Conservation (phyloP, 139 green algal species). For the Chlamydomonas urium region DNA sequence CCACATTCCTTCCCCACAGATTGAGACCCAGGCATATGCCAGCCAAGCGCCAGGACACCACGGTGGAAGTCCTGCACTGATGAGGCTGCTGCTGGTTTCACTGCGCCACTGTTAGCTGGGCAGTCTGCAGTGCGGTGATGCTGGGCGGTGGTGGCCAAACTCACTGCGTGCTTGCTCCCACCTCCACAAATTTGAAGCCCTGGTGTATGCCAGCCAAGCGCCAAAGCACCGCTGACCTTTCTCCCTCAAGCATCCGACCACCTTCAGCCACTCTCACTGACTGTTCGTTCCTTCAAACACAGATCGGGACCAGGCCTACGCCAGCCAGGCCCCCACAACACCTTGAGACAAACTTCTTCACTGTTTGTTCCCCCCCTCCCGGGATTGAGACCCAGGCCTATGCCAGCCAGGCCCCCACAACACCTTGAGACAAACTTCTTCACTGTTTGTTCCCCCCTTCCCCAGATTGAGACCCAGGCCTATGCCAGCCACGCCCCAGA, state of each 20-base stretch:
- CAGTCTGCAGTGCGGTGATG: no score
- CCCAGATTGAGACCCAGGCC: conserved; percentile 4
- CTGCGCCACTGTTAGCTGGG: no score
- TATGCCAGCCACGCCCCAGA: conserved; percentile 24
- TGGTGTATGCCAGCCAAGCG: not conserved
- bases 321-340: no score
- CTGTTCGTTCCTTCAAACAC: no score
- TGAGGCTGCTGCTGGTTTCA: not conserved
- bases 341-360: no score
- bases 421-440: no score
- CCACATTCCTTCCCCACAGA: not conserved
- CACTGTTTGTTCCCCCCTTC: not conserved
- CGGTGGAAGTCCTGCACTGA: not conserved
- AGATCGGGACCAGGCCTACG: not conserved
- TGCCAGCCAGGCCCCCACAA: not conserved
- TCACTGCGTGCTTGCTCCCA: no score
- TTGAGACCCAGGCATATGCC: not conserved
- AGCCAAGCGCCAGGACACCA: not conserved
- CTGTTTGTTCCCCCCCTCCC: no score
- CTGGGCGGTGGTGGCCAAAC: no score
- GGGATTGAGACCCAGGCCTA: not conserved
- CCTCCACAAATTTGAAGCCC: no score
- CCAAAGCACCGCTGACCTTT: not conserved
- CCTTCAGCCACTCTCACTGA: no score
- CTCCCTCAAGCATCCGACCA: no score